Percentiles rank a stretch among this genome's conserved stretches.
Conservation (phyloP, 805 yeast genomes). For the Ogataea angusta region DNA sequence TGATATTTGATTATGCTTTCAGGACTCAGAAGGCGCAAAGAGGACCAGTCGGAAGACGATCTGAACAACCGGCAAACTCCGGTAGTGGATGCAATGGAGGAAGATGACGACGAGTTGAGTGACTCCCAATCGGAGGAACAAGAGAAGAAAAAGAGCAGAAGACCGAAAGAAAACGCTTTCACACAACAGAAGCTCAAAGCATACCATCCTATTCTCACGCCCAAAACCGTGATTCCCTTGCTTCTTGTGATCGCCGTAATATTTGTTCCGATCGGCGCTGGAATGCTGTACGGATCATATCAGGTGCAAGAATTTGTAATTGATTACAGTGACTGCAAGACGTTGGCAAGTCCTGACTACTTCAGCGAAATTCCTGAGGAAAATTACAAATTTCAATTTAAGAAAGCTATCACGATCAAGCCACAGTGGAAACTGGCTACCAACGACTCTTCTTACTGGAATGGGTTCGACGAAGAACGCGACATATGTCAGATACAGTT, state of each 20-base stretch:
- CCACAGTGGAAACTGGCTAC: slow-evolving; percentile 66
- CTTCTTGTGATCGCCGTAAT: slow-evolving; percentile 69
- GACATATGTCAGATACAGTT: slow-evolving; percentile 70
- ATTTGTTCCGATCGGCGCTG: slow-evolving; percentile 91
- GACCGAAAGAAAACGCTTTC: slow-evolving; percentile 61
- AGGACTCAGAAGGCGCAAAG: slow-evolving; percentile 16
- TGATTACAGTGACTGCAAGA: slow-evolving; percentile 70
- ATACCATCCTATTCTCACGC: slow-evolving; percentile 79
- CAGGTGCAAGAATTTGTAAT: slow-evolving; percentile 74
- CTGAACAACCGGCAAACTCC: slow-evolving; percentile 6
- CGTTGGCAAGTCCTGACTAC: slow-evolving; percentile 40
- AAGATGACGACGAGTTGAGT: slow-evolving; percentile 39
- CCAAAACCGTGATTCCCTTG: slow-evolving; percentile 85
- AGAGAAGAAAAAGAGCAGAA: slow-evolving; percentile 48
- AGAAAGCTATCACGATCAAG: slow-evolving; percentile 33
- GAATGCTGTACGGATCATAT: slow-evolving; percentile 68
- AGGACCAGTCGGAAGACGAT: slow-evolving; percentile 13
- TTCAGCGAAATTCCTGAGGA: slow-evolving; percentile 59
- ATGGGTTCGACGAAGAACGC: slow-evolving; percentile 41
- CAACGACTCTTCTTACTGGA: slow-evolving; percentile 39
- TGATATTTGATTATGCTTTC: slow-evolving; percentile 11
- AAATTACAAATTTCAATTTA: slow-evolving; percentile 59
- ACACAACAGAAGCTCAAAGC: slow-evolving; percentile 56
- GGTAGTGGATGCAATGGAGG: slow-evolving; percentile 23
- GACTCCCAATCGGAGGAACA: slow-evolving; percentile 40